phyloP scores from a whole-genome alignment of 306 rosid species.

The Quercus robur region DNA sequence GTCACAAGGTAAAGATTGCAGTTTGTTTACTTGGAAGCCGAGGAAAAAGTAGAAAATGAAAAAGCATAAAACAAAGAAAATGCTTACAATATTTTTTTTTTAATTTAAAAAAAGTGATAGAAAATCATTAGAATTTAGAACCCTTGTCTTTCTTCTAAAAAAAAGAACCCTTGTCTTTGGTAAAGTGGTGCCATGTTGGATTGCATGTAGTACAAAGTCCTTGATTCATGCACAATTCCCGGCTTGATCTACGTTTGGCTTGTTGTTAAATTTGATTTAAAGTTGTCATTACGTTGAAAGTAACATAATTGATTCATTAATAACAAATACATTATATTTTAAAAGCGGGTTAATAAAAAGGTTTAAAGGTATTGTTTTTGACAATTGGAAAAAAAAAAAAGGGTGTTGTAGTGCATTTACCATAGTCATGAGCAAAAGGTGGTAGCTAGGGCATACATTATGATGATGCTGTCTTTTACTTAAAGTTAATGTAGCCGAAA shows the following conservation, averaged over 20 bases:
- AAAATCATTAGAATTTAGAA: slow-evolving; percentile 4
- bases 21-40: too few species aligned
- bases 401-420: not conserved
- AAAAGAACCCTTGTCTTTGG: not conserved
- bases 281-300: slow-evolving; percentile 11
- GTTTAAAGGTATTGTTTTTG: not conserved
- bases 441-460: slow-evolving; percentile 14
- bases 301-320: not conserved
- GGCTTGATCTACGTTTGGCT: slow-evolving; percentile 11
- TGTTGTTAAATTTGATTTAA: not conserved
- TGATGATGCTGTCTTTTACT: slow-evolving; percentile 26
- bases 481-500: slow-evolving; percentile 26
- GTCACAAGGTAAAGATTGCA: not conserved
- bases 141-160: not conserved
- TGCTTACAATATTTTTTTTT: not conserved
- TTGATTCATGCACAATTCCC: slow-evolving; percentile 22
- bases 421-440: slow-evolving; percentile 6
- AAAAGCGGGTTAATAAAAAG: too few species aligned
- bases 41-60: too few species aligned
- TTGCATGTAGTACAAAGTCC: not conserved
- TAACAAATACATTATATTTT: not conserved
- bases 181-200: not conserved
- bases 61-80: not conserved
- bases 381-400: not conserved
- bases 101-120: not conserved